Evolutionary conservation across 331 rosid genomes (phyloP).

Genomic region (Rhamnella rubrinervis): DNA sequence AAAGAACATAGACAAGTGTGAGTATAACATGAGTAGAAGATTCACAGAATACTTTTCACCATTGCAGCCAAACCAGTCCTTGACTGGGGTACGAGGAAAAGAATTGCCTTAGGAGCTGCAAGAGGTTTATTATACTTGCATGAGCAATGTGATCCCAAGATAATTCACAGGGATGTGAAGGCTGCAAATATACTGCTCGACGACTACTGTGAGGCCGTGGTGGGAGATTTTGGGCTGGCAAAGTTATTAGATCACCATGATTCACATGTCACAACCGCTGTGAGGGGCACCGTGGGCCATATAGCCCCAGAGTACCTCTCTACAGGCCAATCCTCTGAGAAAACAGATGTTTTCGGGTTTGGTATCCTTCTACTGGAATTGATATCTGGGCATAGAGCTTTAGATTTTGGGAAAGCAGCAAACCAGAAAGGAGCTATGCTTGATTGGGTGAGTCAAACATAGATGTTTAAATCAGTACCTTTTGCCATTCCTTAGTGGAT

Average conservation of each 20-base stretch:
- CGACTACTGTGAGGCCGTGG: conserved; percentile 84
- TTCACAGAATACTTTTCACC: conserved; percentile 6
- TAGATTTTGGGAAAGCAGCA: conserved; percentile 88
- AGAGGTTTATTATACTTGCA: conserved; percentile 85
- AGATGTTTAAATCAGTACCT: background rate
- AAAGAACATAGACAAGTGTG: background rate
- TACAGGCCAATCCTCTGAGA: conserved; percentile 98
- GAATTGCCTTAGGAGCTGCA: conserved; percentile 91
- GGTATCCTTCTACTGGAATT: conserved; percentile 91
- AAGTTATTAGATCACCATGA: conserved; percentile 87
- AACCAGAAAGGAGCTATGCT: conserved; percentile 95
- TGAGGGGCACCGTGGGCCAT: conserved; percentile 97
- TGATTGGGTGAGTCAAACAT: conserved; percentile 70
- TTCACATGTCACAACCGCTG: conserved; percentile 96
- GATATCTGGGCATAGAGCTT: conserved; percentile 90
- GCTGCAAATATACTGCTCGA: conserved; percentile 96
- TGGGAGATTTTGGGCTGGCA: conserved; percentile 96
- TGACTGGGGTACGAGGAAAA: conserved; percentile 86
- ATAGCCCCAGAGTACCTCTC: conserved; percentile 99
- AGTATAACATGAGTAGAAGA: background rate
- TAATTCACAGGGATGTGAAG: conserved; percentile 94
- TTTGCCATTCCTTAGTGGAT: too few relatives aligned
- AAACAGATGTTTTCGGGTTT: conserved; percentile 95
- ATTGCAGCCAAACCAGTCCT: conserved; percentile 73
- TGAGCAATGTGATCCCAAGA: conserved; percentile 98